These are phyloP conservation scores for Rhodocollybia butyracea DNA, from an alignment of 768 basidiomycete genomes.

Conservation along the genomic window DNA sequence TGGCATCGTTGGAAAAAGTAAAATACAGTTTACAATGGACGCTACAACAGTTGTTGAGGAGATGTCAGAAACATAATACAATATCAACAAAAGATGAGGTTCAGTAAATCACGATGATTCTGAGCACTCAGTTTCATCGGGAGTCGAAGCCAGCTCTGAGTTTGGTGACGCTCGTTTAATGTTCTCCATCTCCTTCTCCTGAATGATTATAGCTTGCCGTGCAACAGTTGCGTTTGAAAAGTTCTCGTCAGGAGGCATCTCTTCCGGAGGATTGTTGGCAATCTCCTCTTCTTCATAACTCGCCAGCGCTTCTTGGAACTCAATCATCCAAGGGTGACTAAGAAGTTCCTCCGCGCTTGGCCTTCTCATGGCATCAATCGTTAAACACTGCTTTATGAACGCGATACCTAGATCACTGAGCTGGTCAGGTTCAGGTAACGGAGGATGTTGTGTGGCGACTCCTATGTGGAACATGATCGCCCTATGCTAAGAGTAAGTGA, in stretches of 20 bases:
- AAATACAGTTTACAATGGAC: too few species aligned
- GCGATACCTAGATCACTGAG: constrained; percentile 86
- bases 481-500: constrained; percentile 46
- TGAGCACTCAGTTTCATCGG: constrained; percentile 9
- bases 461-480: constrained; percentile 99
- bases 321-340: constrained; percentile 87
- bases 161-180: constrained; percentile 51
- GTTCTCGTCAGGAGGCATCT: constrained; percentile 44
- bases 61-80: background rate
- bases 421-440: constrained; percentile 87
- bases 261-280: constrained; percentile 42
- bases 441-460: constrained; percentile 94
- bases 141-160: constrained; percentile 37
- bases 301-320: constrained; percentile 68
- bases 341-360: constrained; percentile 85
- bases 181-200: constrained; percentile 59
- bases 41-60: too few species aligned
- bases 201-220: constrained; percentile 52
- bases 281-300: constrained; percentile 67
- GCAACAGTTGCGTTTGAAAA: constrained; percentile 50
- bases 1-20: too few species aligned
- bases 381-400: constrained; percentile 91
- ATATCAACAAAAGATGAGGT: background rate
- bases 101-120: background rate
- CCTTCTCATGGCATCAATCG: constrained; percentile 78